Conservation (phyloP, 2,329 filamentous ascomycete genomes). For the Calycina marina region DNA sequence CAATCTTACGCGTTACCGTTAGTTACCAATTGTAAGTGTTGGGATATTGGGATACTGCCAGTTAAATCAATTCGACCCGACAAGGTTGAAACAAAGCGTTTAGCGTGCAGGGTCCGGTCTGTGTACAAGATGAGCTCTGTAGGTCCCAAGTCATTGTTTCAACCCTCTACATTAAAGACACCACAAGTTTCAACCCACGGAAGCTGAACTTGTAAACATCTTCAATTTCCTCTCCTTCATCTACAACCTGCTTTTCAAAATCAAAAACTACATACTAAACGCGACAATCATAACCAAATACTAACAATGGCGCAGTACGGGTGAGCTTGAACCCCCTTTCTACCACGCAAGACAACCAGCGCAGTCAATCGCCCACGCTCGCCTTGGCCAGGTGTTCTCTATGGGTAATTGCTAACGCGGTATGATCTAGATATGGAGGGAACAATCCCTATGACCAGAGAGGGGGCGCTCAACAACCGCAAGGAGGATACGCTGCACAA, state of each 20-base stretch:
- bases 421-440: slow-evolving; percentile 36
- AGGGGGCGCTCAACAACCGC: slow-evolving; percentile 22
- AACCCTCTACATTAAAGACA: background rate
- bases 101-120: background rate
- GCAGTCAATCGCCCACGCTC: background rate
- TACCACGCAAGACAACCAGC: background rate
- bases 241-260: background rate
- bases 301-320: slow-evolving; percentile 21
- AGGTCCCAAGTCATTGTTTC: background rate
- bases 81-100: background rate
- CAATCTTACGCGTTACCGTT: too few species aligned
- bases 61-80: too few species aligned
- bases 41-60: too few species aligned
- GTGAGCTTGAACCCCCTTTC: slow-evolving; percentile 14
- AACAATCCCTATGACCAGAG: slow-evolving; percentile 46
- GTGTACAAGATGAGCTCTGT: background rate
- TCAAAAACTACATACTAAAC: background rate
- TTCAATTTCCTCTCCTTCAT: background rate
- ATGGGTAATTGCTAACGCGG: background rate
- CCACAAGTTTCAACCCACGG: too few species aligned
- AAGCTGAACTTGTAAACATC: too few species aligned
- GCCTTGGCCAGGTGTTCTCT: background rate
- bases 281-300: slow-evolving; percentile 5
- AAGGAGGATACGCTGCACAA: background rate
- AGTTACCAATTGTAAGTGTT: too few species aligned